A percentile compares a stretch with the other conserved stretches of the same genome.
Evolutionary conservation across 2,329 filamentous ascomycete genomes (phyloP).

Genomic region (Hypoxylon sp.): DNA sequence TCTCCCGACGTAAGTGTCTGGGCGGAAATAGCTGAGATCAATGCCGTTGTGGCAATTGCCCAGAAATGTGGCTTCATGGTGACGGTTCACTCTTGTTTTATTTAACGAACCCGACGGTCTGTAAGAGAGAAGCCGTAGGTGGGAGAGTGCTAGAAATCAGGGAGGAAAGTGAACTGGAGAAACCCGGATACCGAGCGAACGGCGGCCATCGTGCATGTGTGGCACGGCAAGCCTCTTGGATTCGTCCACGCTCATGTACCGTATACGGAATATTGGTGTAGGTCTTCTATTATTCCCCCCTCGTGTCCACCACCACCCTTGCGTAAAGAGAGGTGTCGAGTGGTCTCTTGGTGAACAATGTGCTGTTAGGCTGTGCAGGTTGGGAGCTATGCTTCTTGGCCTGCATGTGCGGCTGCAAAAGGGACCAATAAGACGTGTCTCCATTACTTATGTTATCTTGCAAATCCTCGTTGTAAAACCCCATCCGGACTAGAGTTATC

Average conservation of each 20-base stretch:
- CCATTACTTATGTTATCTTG: neutral
- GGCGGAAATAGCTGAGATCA: conserved; percentile 10
- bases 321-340: conserved; percentile 7
- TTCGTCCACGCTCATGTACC: conserved; percentile 14
- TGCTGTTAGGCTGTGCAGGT: conserved; percentile 17
- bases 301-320: conserved; percentile 1
- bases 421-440: neutral
- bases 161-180: conserved; percentile 7
- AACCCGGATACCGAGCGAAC: conserved; percentile 8
- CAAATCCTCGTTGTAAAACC: neutral
- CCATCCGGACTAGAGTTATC: neutral
- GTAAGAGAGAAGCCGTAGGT: neutral
- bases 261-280: neutral
- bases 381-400: conserved; percentile 9
- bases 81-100: conserved; percentile 2
- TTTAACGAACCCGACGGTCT: neutral
- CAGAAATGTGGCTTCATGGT: conserved; percentile 24
- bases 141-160: neutral
- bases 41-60: conserved; percentile 12
- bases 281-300: neutral
- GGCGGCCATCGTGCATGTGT: conserved; percentile 11
- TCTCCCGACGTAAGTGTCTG: conserved; percentile 6
- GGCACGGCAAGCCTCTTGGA: conserved; percentile 1
- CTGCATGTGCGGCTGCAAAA: neutral
- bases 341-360: conserved; percentile 1